These are phyloP conservation scores for Phanerochaete carnosa DNA, from an alignment of 768 basidiomycete genomes.

Conservation along the genomic window DNA sequence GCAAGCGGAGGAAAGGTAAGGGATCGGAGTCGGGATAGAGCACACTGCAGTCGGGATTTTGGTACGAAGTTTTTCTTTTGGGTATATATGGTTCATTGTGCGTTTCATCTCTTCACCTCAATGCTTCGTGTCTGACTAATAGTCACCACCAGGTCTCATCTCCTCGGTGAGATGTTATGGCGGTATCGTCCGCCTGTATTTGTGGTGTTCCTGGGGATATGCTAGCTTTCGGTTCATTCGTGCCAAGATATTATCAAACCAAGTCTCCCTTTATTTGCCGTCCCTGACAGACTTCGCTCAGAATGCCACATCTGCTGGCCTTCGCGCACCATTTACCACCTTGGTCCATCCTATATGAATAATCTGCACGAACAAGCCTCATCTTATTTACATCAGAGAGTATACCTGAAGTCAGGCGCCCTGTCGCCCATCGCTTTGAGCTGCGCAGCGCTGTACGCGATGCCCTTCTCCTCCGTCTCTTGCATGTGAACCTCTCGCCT, in stretches of 20 bases:
- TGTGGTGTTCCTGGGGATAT: too few relatives aligned
- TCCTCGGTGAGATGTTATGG: too few relatives aligned
- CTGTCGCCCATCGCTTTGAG: conserved; percentile 49
- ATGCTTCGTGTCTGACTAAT: too few relatives aligned
- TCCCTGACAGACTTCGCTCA: background rate
- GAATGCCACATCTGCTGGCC: background rate
- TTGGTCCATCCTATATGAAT: background rate
- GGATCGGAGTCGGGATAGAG: background rate
- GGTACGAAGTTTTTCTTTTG: too few relatives aligned
- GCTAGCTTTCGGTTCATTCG: background rate
- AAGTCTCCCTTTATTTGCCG: background rate
- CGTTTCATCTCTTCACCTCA: too few relatives aligned
- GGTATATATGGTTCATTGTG: too few relatives aligned
- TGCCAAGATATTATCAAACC: background rate
- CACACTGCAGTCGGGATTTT: background rate
- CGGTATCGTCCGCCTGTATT: too few relatives aligned
- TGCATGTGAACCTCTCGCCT: conserved; percentile 19
- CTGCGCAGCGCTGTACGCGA: conserved; percentile 21
- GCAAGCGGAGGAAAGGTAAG: background rate
- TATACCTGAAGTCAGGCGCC: conserved; percentile 63
- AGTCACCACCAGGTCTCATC: too few relatives aligned
- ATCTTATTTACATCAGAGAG: conserved; percentile 23
- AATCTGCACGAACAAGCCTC: background rate
- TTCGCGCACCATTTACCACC: background rate
- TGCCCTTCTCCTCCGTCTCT: conserved; percentile 30